Evolutionary conservation across 176 grass and related monocot genomes (phyloP), one percentile per base, ranked within the genome.

Genomic region (Cenchrus fungigraminus): DNA sequence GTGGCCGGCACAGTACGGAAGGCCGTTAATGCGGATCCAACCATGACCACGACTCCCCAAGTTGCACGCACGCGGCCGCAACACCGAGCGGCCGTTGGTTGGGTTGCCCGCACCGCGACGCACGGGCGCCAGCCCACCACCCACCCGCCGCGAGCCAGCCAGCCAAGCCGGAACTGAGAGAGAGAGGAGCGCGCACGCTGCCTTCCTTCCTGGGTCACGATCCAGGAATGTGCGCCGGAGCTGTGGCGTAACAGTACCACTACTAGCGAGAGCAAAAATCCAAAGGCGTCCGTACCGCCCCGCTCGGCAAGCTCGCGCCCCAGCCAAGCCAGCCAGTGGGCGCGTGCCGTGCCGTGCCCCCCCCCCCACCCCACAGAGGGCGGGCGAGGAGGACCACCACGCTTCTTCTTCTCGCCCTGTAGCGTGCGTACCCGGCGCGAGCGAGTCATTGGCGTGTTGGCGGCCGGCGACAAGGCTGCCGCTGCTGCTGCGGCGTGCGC

Each of bases 161-260:
- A 25, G 25, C 25, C 25, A 25, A 25, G 25, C 37, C 37, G 37
- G 37, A 40, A 40, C 37, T 40, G 37, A 40, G 37, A 40, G 37
- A 40, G 37, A 40, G 37, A 40, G 37, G 37, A 2, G 37, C 37
- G 37, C 37, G 2, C 37, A 40, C 37, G 37, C 37, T 40, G 37
- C 37, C 37, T 40, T 4, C 37, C 3, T 34, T 1, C 2, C 34
- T 40, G 14, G 67, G 65, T 68, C 65, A 49, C 71, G 46, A 13
- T 31, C 71, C 12, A 13, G 12, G 47, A 46, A 73, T 73, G 71
- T 73, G 71, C 71, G 47, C n/a, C 71, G 47, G 46, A 73, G 70
- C 45, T 73, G n/a, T 29, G 12, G 70, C 25, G 8, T 11, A 65
- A 65, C 63, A 65, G 28, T 65, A 65, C 28, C 25, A 72, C 1